Conservation (phyloP, 345 rosid genomes). For the Erysimum cheiranthoides region DNA sequence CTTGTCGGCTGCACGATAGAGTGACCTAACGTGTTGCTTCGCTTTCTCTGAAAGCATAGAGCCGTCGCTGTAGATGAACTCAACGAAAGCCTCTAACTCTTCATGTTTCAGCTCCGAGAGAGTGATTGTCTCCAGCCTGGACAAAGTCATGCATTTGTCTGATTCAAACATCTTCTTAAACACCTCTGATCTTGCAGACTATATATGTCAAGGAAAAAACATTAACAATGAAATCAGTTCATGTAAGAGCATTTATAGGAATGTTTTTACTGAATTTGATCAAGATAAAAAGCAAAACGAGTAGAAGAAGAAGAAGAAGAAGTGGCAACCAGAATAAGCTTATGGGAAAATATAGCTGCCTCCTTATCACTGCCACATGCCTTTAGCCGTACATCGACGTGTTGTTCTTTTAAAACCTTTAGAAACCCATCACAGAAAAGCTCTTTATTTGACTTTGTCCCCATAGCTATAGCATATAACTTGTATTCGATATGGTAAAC, state of each 20-base stretch:
- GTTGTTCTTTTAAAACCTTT: neutral
- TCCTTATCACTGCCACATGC: neutral
- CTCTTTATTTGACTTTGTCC: neutral
- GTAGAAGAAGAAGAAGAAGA: neutral
- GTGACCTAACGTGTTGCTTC: neutral
- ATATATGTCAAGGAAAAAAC: neutral
- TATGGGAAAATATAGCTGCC: neutral
- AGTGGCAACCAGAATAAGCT: neutral
- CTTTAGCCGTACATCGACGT: neutral
- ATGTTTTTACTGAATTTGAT: neutral
- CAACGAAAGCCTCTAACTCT: slow-evolving; percentile 12
- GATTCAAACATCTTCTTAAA: slow-evolving; percentile 18
- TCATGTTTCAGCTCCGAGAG: neutral
- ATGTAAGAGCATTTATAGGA: neutral
- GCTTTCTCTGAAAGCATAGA: neutral
- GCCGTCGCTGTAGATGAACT: slow-evolving; percentile 9
- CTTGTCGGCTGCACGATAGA: slow-evolving; percentile 6
- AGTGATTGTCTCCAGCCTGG: slow-evolving; percentile 11
- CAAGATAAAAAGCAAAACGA: neutral
- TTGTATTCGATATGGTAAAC: neutral
- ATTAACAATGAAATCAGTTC: neutral
- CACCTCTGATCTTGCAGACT: slow-evolving; percentile 24
- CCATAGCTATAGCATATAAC: neutral
- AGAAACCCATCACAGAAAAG: neutral
- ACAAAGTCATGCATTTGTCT: neutral